Evolutionary conservation across 176 grass and related monocot genomes (phyloP).

Genomic region (Musa acuminata): DNA sequence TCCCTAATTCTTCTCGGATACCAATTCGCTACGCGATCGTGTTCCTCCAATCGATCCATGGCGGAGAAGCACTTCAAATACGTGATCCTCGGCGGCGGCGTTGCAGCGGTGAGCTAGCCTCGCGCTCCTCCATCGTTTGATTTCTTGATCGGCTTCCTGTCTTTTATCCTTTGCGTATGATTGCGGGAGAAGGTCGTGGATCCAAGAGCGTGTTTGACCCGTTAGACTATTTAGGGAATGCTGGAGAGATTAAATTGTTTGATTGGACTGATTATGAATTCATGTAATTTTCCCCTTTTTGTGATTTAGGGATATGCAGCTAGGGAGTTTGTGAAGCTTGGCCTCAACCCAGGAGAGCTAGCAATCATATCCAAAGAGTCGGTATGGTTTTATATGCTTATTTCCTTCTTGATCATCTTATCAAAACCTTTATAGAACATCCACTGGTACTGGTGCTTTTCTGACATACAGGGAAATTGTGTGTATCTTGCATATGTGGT

Average conservation of each 20-base stretch:
- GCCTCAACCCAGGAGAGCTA: constrained; percentile 68
- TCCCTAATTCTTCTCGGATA: neutral
- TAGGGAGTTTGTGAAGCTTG: constrained; percentile 66
- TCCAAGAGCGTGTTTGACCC: too few relatives aligned
- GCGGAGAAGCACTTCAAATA: constrained; percentile 90
- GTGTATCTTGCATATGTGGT: too few relatives aligned
- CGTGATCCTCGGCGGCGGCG: constrained; percentile 84
- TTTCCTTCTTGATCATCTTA: neutral
- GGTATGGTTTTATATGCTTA: constrained; percentile 18
- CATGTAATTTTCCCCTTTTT: neutral
- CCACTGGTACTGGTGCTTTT: too few relatives aligned
- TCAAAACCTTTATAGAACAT: neutral
- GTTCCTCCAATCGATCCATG: constrained; percentile 23
- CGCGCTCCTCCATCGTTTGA: neutral
- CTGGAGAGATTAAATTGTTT: neutral
- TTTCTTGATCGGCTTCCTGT: neutral
- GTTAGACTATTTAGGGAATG: too few relatives aligned
- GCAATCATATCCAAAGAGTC: constrained; percentile 95
- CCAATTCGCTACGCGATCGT: neutral
- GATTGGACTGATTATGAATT: neutral
- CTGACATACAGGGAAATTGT: too few relatives aligned
- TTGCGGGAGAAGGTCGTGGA: too few relatives aligned
- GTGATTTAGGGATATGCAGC: constrained; percentile 71
- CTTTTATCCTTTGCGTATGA: neutral
- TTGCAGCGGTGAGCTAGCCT: constrained; percentile 39